Percentiles rank a stretch among this genome's conserved stretches.
Evolutionary conservation across 176 grass and related monocot genomes (phyloP).

Genomic region (Hsuehochloa calcarea): DNA sequence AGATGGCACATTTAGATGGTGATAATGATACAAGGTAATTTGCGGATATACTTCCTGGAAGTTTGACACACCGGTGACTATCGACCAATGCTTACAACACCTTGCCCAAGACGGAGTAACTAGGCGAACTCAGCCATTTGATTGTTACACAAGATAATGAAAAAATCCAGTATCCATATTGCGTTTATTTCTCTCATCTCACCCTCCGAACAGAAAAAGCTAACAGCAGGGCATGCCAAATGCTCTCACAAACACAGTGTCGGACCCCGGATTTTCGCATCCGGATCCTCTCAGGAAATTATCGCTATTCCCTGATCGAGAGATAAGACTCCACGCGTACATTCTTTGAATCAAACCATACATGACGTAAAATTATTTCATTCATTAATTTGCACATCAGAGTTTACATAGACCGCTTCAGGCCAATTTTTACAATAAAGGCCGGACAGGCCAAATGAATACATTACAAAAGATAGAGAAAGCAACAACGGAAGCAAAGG

Average conservation of each 20-base stretch:
- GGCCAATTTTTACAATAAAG: no score
- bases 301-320: no score
- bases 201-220: slow-evolving; percentile 1
- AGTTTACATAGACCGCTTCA: no score
- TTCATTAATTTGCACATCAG: no score
- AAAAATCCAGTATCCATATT: background rate
- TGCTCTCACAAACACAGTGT: slow-evolving; percentile 14
- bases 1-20: background rate
- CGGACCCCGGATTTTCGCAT: no score
- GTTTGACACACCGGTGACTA: background rate
- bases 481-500: no score
- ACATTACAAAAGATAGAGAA: no score
- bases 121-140: background rate
- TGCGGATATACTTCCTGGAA: background rate
- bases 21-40: background rate
- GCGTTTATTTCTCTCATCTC: background rate
- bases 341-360: no score
- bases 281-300: no score
- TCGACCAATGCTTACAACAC: background rate
- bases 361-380: no score
- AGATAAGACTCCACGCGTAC: no score
- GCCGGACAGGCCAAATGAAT: no score
- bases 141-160: background rate
- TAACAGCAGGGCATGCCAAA: background rate
- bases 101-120: background rate